Conservation (phyloP, 1,284 basidiomycete genomes). For the Moesziomyces antarcticus region DNA sequence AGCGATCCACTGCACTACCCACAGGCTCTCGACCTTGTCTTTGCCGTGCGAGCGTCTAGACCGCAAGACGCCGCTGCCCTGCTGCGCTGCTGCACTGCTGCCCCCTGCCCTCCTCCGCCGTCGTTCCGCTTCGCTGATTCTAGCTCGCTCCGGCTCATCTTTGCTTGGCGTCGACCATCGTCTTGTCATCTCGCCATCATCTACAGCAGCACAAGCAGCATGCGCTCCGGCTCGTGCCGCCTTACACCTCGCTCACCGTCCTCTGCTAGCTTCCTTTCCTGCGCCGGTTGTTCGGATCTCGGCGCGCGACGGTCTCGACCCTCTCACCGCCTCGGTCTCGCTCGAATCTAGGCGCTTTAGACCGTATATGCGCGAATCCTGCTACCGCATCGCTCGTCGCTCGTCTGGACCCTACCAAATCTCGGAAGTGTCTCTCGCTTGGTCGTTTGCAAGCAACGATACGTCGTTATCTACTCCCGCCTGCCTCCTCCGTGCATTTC, state of each 20-base stretch:
- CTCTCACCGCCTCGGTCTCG: too few relatives aligned
- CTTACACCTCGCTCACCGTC: not conserved
- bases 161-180: not conserved
- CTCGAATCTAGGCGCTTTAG: not conserved
- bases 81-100: not conserved
- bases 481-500: too few relatives aligned
- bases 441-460: not conserved
- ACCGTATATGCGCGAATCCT: not conserved
- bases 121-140: not conserved
- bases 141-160: not conserved
- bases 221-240: not conserved
- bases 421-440: not conserved
- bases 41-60: too few relatives aligned
- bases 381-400: not conserved
- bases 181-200: not conserved
- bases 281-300: not conserved
- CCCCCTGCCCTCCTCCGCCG: not conserved
- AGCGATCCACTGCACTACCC: too few relatives aligned
- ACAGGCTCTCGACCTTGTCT: too few relatives aligned
- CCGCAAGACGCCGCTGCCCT: too few relatives aligned
- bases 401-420: not conserved
- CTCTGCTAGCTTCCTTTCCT: not conserved
- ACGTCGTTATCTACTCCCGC: not conserved
- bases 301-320: not conserved
- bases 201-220: not conserved